Evolutionary conservation across 495 filamentous ascomycete species (phyloP).

Genomic region (Aspergillus taichungensis): DNA sequence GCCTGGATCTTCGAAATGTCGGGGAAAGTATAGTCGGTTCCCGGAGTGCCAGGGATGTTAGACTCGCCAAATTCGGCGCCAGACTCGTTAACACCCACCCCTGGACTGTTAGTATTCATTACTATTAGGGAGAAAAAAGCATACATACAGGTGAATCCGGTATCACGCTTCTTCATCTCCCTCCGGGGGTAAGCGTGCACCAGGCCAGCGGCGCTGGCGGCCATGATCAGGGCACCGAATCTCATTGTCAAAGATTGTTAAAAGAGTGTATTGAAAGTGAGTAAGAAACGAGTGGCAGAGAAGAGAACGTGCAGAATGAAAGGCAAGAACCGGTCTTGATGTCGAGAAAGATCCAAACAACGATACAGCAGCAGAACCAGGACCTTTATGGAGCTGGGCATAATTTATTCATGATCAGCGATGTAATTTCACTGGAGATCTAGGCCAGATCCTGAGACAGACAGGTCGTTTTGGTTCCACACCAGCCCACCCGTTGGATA

Average conservation of each 20-base stretch:
- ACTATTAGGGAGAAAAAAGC: no score
- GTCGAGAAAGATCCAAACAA: no score
- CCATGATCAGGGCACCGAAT: constrained; percentile 7
- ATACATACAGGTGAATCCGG: no score
- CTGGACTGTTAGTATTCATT: constrained; percentile 1
- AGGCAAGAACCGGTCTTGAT: constrained; percentile 6
- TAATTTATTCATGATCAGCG: no score
- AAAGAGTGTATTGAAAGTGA: neutral
- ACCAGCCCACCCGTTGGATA: no score
- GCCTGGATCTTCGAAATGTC: constrained; percentile 46
- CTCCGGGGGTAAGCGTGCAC: constrained; percentile 2
- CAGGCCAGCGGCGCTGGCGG: constrained; percentile 6
- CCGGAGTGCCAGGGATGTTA: constrained; percentile 43
- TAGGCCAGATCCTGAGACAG: no score
- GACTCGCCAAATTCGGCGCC: constrained; percentile 43
- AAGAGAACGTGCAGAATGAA: neutral
- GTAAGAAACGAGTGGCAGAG: neutral
- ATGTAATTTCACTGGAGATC: no score
- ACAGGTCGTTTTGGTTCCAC: no score
- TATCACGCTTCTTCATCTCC: no score
- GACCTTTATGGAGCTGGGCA: no score
- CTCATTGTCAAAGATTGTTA: constrained; percentile 8
- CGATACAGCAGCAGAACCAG: no score
- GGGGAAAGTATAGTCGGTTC: constrained; percentile 55
- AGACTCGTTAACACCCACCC: constrained; percentile 30